phyloP scores from a whole-genome alignment of 2,329 filamentous ascomycete species.

The Apiospora malaysiana region DNA sequence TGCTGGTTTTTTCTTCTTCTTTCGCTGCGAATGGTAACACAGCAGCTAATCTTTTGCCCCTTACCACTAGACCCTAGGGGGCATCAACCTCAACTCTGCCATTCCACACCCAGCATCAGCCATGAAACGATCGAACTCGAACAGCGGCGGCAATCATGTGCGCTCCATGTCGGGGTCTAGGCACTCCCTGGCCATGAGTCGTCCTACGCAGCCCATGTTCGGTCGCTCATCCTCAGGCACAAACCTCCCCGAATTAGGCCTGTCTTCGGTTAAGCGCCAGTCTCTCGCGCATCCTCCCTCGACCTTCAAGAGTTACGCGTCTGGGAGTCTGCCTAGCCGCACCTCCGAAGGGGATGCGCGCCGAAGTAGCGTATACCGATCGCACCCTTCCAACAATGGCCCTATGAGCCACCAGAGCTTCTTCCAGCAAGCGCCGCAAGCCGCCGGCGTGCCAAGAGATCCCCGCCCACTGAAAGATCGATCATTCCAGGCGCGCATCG shows the following conservation, averaged over 20 bases:
- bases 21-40: not conserved
- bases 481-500: slow-evolving; percentile 80
- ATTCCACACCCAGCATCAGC: slow-evolving; percentile 92
- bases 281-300: slow-evolving; percentile 73
- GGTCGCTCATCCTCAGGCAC: slow-evolving; percentile 82
- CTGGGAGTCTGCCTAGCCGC: slow-evolving; percentile 52
- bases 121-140: slow-evolving; percentile 90
- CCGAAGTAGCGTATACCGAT: slow-evolving; percentile 82
- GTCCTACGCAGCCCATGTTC: slow-evolving; percentile 87
- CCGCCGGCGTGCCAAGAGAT: slow-evolving; percentile 83
- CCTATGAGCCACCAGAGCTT: slow-evolving; percentile 86
- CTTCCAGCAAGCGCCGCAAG: slow-evolving; percentile 84
- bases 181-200: slow-evolving; percentile 82
- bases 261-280: slow-evolving; percentile 83
- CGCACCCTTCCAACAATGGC: slow-evolving; percentile 70
- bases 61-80: slow-evolving; percentile 76
- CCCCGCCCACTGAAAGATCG: slow-evolving; percentile 85
- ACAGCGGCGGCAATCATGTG: slow-evolving; percentile 72
- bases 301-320: slow-evolving; percentile 74
- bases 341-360: slow-evolving; percentile 60
- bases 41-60: not conserved
- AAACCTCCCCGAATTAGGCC: slow-evolving; percentile 78
- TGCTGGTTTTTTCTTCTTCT: not conserved
- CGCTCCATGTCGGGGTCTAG: slow-evolving; percentile 84
- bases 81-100: slow-evolving; percentile 78